A percentile compares a stretch with the other conserved stretches of the same genome.
Conservation (phyloP, 768 basidiomycete species). For the Porpolomopsis calyptriformis region DNA sequence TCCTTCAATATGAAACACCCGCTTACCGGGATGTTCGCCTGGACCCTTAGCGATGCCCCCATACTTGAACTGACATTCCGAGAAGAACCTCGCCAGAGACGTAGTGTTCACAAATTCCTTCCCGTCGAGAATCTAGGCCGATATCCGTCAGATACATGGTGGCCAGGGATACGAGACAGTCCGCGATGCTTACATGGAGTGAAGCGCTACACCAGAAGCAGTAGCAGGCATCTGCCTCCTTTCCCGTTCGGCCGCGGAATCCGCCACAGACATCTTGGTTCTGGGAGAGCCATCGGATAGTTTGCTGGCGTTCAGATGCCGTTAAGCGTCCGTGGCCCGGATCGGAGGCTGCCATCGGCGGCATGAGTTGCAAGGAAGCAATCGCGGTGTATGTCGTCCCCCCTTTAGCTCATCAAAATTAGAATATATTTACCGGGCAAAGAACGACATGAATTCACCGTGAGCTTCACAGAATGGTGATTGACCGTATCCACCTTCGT, state of each 20-base stretch:
- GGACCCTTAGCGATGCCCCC: conserved; percentile 86
- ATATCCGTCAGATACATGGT: conserved; percentile 1
- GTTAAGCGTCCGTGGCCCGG: conserved; percentile 20
- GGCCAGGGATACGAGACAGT: background rate
- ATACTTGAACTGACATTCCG: conserved; percentile 72
- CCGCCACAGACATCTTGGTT: conserved; percentile 68
- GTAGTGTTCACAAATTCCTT: conserved; percentile 44
- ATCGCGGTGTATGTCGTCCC: conserved; percentile 91
- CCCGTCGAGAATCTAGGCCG: conserved; percentile 56
- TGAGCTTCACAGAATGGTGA: conserved; percentile 74
- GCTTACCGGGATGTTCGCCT: conserved; percentile 64
- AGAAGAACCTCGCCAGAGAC: conserved; percentile 54
- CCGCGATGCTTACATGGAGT: conserved; percentile 42
- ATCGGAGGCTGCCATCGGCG: conserved; percentile 11
- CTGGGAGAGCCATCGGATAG: conserved; percentile 67
- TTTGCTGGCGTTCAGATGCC: conserved; percentile 34
- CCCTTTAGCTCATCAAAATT: conserved; percentile 34
- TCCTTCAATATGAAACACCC: background rate
- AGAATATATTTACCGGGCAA: background rate
- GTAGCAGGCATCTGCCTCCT: conserved; percentile 88
- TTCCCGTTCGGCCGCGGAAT: conserved; percentile 81
- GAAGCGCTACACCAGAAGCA: conserved; percentile 92
- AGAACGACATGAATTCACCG: conserved; percentile 34
- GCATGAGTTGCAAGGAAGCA: conserved; percentile 55
- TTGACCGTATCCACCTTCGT: conserved; percentile 91